A percentile compares a stretch with the other conserved stretches of the same genome.
These are phyloP conservation scores for Cryphonectria naterciae DNA, from an alignment of 2,329 filamentous ascomycete species.

Conservation along the genomic window DNA sequence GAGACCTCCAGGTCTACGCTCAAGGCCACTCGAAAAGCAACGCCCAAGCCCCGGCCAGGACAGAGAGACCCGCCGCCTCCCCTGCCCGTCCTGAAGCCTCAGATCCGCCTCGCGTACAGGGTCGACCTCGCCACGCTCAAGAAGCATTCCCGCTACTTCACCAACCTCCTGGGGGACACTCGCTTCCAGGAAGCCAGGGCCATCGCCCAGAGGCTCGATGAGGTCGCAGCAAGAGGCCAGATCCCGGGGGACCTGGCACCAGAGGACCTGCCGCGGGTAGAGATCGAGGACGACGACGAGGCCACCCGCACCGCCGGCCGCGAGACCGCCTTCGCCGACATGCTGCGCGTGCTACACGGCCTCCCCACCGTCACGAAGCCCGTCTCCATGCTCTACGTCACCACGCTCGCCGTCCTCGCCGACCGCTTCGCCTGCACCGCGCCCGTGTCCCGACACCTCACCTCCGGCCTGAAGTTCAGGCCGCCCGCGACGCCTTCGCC, in stretches of 20 bases:
- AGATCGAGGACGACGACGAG: conserved; percentile 70
- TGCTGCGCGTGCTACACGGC: conserved; percentile 68
- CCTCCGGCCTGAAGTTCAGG: conserved; percentile 53
- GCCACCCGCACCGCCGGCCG: conserved; percentile 65
- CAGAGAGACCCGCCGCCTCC: conserved; percentile 30
- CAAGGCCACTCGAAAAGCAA: conserved; percentile 47
- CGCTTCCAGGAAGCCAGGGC: conserved; percentile 66
- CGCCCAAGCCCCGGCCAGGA: conserved; percentile 35
- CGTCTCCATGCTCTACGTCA: conserved; percentile 63
- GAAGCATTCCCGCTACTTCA: conserved; percentile 71
- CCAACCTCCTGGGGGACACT: conserved; percentile 64
- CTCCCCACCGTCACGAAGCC: conserved; percentile 49
- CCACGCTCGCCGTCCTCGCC: conserved; percentile 70
- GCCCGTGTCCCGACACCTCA: conserved; percentile 58
- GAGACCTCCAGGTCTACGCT: conserved; percentile 60
- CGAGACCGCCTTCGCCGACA: conserved; percentile 67
- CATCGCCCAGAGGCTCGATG: conserved; percentile 55
- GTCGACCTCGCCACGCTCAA: conserved; percentile 62
- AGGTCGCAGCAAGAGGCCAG: conserved; percentile 52
- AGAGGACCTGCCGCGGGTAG: conserved; percentile 63
- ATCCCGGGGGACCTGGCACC: conserved; percentile 53
- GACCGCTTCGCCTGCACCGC: conserved; percentile 72
- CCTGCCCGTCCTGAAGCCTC: conserved; percentile 42
- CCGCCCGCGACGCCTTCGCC: conserved; percentile 51
- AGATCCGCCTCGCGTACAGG: conserved; percentile 56